These are phyloP conservation scores for Populus hybrid DNA, from an alignment of 441 rosid genomes.

Conservation along the genomic window DNA sequence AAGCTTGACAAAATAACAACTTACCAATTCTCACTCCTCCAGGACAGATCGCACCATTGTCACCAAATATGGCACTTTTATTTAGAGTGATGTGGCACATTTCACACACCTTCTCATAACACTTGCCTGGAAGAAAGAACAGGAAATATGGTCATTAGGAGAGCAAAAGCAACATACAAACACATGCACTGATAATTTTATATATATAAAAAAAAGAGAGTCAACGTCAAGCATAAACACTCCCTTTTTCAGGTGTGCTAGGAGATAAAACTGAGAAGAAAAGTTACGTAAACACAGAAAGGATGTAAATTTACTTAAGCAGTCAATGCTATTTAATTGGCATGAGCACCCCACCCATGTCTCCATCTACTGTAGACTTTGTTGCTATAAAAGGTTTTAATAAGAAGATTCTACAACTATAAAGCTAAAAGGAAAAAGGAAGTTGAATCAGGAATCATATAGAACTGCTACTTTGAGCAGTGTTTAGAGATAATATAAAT, in stretches of 20 bases:
- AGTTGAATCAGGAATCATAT: conserved; percentile 12
- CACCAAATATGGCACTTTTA: conserved; percentile 71
- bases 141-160: neutral
- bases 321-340: neutral
- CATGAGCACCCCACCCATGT: neutral
- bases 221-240: neutral
- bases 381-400: conserved; percentile 14
- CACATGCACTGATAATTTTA: neutral
- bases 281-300: neutral
- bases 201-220: neutral
- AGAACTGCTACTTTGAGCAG: neutral
- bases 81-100: conserved; percentile 80
- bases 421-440: conserved; percentile 8
- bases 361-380: neutral
- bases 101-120: conserved; percentile 81
- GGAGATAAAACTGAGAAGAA: neutral
- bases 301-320: neutral
- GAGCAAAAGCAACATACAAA: conserved; percentile 54
- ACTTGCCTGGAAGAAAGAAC: conserved; percentile 43
- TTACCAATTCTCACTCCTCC: conserved; percentile 94
- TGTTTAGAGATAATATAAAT: neutral
- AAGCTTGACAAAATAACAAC: conserved; percentile 6
- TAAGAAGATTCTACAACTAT: conserved; percentile 3
- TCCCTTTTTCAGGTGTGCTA: neutral
- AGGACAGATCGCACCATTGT: conserved; percentile 68